A percentile compares a stretch with the other conserved stretches of the same genome.
Evolutionary conservation across 768 basidiomycete species (phyloP).

Genomic region (Pisolithus sp.): DNA sequence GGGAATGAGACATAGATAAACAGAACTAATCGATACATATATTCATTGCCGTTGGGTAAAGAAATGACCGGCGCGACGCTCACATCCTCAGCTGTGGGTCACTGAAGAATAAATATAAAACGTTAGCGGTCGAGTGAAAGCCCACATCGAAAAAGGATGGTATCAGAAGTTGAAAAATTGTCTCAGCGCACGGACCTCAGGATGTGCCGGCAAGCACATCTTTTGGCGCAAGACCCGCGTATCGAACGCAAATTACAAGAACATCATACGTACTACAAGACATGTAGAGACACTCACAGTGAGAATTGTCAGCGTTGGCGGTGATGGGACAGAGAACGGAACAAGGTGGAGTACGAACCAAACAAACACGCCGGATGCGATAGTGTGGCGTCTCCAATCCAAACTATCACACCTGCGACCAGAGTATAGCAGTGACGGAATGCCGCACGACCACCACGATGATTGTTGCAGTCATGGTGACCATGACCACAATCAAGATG

Average conservation of each 20-base stretch:
- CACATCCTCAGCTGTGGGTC: not conserved
- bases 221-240: constrained; percentile 56
- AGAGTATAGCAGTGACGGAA: constrained; percentile 14
- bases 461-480: constrained; percentile 54
- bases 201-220: constrained; percentile 68
- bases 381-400: too few relatives aligned
- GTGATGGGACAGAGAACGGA: not conserved
- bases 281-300: constrained; percentile 10
- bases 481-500: constrained; percentile 52
- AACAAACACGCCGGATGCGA: too few relatives aligned
- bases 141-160: not conserved
- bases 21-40: too few relatives aligned
- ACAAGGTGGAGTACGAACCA: too few relatives aligned
- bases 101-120: not conserved
- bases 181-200: constrained; percentile 71
- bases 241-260: constrained; percentile 92
- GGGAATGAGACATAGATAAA: not conserved
- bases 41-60: not conserved
- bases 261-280: constrained; percentile 42
- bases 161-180: constrained; percentile 50
- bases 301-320: not conserved
- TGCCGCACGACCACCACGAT: constrained; percentile 48
- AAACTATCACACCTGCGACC: not conserved
- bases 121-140: constrained; percentile 5
- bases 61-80: not conserved